Base-by-base conservation (phyloP, 73 alveolate genomes). In the Paraurostyla sp. region DNA sequence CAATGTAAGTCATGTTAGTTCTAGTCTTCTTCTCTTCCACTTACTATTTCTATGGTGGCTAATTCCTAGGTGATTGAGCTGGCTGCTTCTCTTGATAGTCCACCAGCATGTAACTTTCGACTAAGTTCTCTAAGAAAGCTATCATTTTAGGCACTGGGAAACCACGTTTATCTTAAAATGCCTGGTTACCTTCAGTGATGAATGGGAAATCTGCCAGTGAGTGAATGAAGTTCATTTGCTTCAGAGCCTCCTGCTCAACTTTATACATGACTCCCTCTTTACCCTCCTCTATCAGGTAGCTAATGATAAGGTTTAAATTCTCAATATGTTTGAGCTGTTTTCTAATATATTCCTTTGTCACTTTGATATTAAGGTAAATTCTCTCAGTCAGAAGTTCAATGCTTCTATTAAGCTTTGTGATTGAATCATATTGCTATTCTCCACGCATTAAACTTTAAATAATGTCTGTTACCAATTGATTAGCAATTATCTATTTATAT, bases 191-290 rank as follows among this genome's bases (percentile, higher is more conserved):
- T 1, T 73, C 87, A 20, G 80, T 63, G 27, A 81, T 30, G 71
- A 89, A 89, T 6, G 94, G 94, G 46, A 78, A 89, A 25, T 86
- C 91, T 2, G 91, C 68, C 62, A 80, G 30, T 0, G 83, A 48
- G 38, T 89, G 32, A 35, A 78, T 81, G 46, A 89, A 89, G 69
- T 89, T 83, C 63, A 89, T 52, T 36, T 69, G 25, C 42, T 81
- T 89, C 30, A 80, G 25, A 27, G 89, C 52, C 23, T 89, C 88
- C 35, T 89, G 83, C 40, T 89, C 94, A 33, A 89, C 85, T 58
- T 87, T 76, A 57, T 58, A 88, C 52, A 88, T 60, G 23, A 78
- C 78, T 7, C 63, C 50, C 23, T 84, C 80, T 30, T 73, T 71
- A 0, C 59, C 59, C 36, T 86, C 83, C 23, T 52, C 85, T 13